phyloP scores from a whole-genome alignment of 371 early-diverging fungal genomes.

The Haplosporangium sp. region DNA sequence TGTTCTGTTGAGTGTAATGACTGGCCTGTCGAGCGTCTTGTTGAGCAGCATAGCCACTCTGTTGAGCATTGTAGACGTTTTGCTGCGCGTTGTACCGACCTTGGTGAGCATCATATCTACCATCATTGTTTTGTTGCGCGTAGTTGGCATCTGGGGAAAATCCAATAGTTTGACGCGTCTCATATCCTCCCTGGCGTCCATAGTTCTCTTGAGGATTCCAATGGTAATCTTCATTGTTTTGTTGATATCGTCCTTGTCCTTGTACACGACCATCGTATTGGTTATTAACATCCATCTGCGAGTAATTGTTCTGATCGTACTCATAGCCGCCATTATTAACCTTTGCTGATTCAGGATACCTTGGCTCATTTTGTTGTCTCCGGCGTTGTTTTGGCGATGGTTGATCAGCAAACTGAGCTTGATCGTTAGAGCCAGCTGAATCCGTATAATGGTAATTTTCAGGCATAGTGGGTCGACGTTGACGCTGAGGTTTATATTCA shows the following conservation, averaged over 20 bases:
- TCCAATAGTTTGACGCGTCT: neutral
- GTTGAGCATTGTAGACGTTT: neutral
- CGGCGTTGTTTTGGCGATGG: constrained; percentile 1
- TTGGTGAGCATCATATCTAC: constrained; percentile 6
- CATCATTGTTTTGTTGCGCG: neutral
- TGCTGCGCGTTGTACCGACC: neutral
- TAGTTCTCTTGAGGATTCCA: neutral
- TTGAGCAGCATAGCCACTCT: neutral
- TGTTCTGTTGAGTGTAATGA: constrained; percentile 1
- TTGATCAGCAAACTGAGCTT: neutral
- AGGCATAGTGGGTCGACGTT: constrained; percentile 9
- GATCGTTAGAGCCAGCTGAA: neutral
- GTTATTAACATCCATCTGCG: neutral
- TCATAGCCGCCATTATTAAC: neutral
- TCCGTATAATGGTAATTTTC: neutral
- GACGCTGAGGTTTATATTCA: constrained; percentile 1
- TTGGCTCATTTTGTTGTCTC: neutral
- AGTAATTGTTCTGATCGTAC: neutral
- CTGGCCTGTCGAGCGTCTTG: neutral
- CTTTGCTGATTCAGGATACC: neutral
- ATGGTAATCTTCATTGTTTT: constrained; percentile 3
- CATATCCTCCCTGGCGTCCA: neutral
- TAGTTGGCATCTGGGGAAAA: neutral
- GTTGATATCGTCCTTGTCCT: constrained; percentile 13
- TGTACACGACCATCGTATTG: neutral